phyloP scores from a whole-genome alignment of 2,329 filamentous ascomycete species.

The Rosellinia necatrix region DNA sequence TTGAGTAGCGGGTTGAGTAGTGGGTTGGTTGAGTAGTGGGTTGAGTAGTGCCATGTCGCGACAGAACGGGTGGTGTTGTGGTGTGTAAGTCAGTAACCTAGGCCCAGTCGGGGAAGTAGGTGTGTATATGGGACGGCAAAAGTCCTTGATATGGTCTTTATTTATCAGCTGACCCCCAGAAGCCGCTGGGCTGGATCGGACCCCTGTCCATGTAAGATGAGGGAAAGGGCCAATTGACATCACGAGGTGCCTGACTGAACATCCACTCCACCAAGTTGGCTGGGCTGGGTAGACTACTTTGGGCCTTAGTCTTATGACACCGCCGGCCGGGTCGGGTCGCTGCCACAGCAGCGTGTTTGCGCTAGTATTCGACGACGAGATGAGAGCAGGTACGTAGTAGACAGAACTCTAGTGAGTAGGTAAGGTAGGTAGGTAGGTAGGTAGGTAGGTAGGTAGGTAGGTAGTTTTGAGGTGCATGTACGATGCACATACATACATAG shows the following conservation, averaged over 20 bases:
- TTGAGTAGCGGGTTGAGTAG: too few relatives aligned
- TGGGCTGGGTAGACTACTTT: too few relatives aligned
- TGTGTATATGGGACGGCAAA: neutral
- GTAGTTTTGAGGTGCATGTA: neutral
- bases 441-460: neutral
- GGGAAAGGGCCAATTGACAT: too few relatives aligned
- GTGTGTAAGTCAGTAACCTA: too few relatives aligned
- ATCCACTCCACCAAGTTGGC: conserved; percentile 2
- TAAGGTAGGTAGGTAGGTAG: neutral
- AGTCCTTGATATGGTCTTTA: conserved; percentile 10
- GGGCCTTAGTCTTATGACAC: conserved; percentile 14
- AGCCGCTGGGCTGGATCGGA: conserved; percentile 22
- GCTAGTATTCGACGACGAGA: conserved; percentile 1
- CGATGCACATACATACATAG: neutral
- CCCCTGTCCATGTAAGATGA: conserved; percentile 14
- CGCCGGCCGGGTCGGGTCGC: conserved; percentile 22
- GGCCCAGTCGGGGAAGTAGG: too few relatives aligned
- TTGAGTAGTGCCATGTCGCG: too few relatives aligned
- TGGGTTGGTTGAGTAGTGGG: too few relatives aligned
- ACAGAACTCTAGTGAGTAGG: neutral
- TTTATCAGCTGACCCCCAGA: conserved; percentile 20
- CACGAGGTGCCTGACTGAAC: conserved; percentile 1
- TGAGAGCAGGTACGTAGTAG: neutral
- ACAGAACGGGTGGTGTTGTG: too few relatives aligned
- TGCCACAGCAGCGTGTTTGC: conserved; percentile 1